These are phyloP conservation scores for Fistulinella cinereoalba DNA, from an alignment of 1,284 basidiomycete species.

Conservation along the genomic window DNA sequence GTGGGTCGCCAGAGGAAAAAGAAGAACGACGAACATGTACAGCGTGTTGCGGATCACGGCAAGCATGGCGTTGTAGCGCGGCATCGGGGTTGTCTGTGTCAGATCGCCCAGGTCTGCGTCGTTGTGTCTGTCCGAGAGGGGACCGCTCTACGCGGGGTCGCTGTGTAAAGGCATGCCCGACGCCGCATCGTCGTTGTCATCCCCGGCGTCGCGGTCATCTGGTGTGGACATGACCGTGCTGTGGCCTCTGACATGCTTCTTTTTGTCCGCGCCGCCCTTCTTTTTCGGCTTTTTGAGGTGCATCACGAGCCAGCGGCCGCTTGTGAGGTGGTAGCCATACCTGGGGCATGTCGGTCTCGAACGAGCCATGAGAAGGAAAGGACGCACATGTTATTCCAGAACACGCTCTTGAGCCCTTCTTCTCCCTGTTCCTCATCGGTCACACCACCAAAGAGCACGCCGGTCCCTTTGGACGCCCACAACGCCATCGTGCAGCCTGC, in stretches of 20 bases:
- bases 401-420: conserved; percentile 81
- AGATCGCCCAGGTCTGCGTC: conserved; percentile 71
- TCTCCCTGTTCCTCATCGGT: conserved; percentile 87
- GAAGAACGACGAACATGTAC: conserved; percentile 62
- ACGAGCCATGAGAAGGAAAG: neutral
- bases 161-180: no score
- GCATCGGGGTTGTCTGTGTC: conserved; percentile 62
- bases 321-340: conserved; percentile 81
- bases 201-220: conserved; percentile 33
- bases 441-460: conserved; percentile 89
- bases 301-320: conserved; percentile 80
- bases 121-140: no score
- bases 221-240: no score
- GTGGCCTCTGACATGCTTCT: no score
- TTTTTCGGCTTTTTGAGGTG: conserved; percentile 67
- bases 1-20: neutral
- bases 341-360: no score
- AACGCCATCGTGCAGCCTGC: conserved; percentile 85
- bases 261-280: conserved; percentile 46
- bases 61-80: conserved; percentile 92
- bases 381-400: conserved; percentile 75
- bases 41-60: conserved; percentile 83
- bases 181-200: conserved; percentile 34
- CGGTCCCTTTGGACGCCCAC: conserved; percentile 68
- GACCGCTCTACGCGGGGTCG: no score